Evolutionary conservation across 345 rosid species (phyloP).

Genomic region (Cochlearia excelsa): DNA sequence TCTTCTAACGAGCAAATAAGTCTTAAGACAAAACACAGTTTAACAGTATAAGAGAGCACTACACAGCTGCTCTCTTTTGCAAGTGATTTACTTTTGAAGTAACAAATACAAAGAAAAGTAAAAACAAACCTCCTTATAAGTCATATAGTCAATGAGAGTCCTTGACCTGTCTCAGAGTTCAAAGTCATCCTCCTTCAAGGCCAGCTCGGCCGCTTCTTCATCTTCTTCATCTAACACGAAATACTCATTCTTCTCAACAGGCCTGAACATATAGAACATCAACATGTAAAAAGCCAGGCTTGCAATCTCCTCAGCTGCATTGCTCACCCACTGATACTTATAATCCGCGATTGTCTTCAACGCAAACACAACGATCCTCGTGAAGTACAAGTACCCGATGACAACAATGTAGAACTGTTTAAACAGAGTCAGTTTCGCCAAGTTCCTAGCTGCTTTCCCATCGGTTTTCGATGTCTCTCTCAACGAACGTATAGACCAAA

Average conservation of each 20-base stretch:
- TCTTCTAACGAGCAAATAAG: too few relatives aligned
- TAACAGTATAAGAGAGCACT: not conserved
- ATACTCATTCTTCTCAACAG: conserved; percentile 87
- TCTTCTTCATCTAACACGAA: conserved; percentile 80
- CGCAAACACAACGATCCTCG: conserved; percentile 87
- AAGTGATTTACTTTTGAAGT: too few relatives aligned
- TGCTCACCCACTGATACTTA: conserved; percentile 90
- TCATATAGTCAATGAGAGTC: too few relatives aligned
- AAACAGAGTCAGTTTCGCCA: conserved; percentile 78
- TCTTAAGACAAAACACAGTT: too few relatives aligned
- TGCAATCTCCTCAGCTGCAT: conserved; percentile 81
- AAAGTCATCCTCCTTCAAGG: conserved; percentile 74
- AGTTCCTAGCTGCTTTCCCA: conserved; percentile 92
- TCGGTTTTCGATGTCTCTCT: conserved; percentile 91
- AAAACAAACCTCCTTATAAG: conserved; percentile 7
- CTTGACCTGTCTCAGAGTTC: conserved; percentile 79
- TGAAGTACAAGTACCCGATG: conserved; percentile 89
- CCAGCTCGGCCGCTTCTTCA: conserved; percentile 80
- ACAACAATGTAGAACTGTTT: conserved; percentile 90
- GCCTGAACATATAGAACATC: conserved; percentile 93
- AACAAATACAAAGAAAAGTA: not conserved
- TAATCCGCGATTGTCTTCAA: conserved; percentile 79
- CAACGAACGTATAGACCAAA: conserved; percentile 85
- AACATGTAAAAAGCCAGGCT: conserved; percentile 65
- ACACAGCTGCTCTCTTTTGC: too few relatives aligned